Conservation (phyloP, 2,329 filamentous ascomycete genomes). For the Lachnellula occidentalis region DNA sequence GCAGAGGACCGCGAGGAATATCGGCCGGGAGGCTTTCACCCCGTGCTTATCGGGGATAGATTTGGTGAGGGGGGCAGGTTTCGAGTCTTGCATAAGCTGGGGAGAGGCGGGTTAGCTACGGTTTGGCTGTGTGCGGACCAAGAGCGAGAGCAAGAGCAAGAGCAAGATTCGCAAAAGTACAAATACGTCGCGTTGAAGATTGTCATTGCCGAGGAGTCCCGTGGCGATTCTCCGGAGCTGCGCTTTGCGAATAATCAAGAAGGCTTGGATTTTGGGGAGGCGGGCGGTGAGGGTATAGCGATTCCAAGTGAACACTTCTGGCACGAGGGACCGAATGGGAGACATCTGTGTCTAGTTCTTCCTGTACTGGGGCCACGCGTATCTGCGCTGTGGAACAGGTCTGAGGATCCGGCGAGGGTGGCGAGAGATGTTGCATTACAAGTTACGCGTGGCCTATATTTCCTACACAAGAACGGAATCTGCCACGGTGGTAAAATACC, state of each 20-base stretch:
- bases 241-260: slow-evolving; percentile 2
- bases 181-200: slow-evolving; percentile 12
- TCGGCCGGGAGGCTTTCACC: slow-evolving; percentile 19
- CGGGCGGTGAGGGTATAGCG: slow-evolving; percentile 8
- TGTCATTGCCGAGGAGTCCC: slow-evolving; percentile 7
- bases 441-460: slow-evolving; percentile 4
- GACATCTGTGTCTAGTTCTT: slow-evolving; percentile 9
- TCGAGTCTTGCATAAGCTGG: slow-evolving; percentile 23
- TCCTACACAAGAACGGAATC: slow-evolving; percentile 7
- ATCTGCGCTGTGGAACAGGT: slow-evolving; percentile 4
- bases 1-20: slow-evolving; percentile 11
- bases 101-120: slow-evolving; percentile 19
- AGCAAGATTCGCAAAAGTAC: background rate
- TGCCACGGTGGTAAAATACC: slow-evolving; percentile 6
- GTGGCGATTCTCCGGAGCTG: slow-evolving; percentile 6
- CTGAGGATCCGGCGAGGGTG: slow-evolving; percentile 6
- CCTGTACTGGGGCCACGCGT: slow-evolving; percentile 10
- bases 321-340: slow-evolving; percentile 8
- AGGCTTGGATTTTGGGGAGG: slow-evolving; percentile 6
- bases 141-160: background rate
- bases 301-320: slow-evolving; percentile 6
- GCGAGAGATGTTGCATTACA: slow-evolving; percentile 4
- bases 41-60: slow-evolving; percentile 20
- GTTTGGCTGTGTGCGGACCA: slow-evolving; percentile 23
- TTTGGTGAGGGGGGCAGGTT: slow-evolving; percentile 14